These are phyloP conservation scores for Leishmania tarentolae DNA, from an alignment of 208 protist species.

Conservation along the genomic window DNA sequence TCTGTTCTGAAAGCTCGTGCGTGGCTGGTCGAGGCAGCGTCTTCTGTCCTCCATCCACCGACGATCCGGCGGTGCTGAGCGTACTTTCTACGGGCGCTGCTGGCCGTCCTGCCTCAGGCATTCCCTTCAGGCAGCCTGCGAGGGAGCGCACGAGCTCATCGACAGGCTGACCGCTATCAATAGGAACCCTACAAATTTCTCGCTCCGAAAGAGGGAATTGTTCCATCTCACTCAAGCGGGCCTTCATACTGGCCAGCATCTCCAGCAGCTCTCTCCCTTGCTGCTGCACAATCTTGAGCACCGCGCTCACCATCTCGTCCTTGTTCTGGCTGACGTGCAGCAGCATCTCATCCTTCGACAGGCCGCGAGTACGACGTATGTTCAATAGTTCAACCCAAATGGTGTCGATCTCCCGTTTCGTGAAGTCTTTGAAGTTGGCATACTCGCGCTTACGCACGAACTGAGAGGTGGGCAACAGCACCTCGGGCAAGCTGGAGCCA, in stretches of 20 bases:
- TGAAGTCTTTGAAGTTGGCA: slow-evolving; percentile 52
- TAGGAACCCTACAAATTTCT: slow-evolving; percentile 32
- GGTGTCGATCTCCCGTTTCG: slow-evolving; percentile 60
- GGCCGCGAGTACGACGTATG: slow-evolving; percentile 36
- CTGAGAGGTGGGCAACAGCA: slow-evolving; percentile 49
- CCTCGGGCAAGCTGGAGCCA: slow-evolving; percentile 28
- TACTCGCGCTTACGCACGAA: slow-evolving; percentile 65
- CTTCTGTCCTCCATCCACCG: not conserved
- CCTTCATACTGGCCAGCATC: slow-evolving; percentile 32
- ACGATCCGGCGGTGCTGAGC: not conserved
- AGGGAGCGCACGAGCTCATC: slow-evolving; percentile 37
- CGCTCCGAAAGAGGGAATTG: slow-evolving; percentile 6
- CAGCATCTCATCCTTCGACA: slow-evolving; percentile 64
- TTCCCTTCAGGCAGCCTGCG: not conserved
- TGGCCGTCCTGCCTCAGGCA: not conserved
- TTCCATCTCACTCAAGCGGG: slow-evolving; percentile 21
- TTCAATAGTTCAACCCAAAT: slow-evolving; percentile 71
- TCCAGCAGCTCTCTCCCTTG: slow-evolving; percentile 40
- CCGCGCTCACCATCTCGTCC: slow-evolving; percentile 30
- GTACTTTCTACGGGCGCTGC: not conserved
- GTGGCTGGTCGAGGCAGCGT: not conserved
- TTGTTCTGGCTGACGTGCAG: slow-evolving; percentile 39
- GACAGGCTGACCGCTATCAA: slow-evolving; percentile 19
- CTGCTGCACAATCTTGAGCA: slow-evolving; percentile 30
- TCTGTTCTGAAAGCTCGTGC: not conserved